These are phyloP conservation scores for Cladophialophora exuberans DNA, from an alignment of 2,329 filamentous ascomycete species.

Conservation along the genomic window DNA sequence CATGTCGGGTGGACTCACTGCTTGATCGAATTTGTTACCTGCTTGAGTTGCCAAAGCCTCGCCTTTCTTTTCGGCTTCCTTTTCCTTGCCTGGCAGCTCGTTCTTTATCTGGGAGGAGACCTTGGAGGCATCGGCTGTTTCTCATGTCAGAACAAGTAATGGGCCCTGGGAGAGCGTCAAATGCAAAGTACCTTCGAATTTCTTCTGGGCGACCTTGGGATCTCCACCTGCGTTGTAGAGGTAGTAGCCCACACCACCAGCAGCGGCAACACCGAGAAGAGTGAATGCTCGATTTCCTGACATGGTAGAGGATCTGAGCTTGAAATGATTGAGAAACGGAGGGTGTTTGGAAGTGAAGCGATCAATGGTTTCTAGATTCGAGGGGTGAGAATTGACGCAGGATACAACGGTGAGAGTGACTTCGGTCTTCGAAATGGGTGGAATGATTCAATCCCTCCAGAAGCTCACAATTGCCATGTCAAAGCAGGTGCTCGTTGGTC, in stretches of 20 bases:
- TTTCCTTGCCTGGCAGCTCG: slow-evolving; percentile 65
- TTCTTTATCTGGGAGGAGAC: slow-evolving; percentile 68
- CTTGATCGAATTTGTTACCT: slow-evolving; percentile 68
- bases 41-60: slow-evolving; percentile 64
- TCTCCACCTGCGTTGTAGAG: slow-evolving; percentile 84
- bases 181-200: slow-evolving; percentile 76
- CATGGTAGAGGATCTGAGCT: slow-evolving; percentile 27
- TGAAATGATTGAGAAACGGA: slow-evolving; percentile 31
- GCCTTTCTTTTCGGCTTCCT: slow-evolving; percentile 66
- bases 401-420: neutral
- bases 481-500: slow-evolving; percentile 1
- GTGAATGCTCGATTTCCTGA: slow-evolving; percentile 38
- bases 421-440: slow-evolving; percentile 6
- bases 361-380: slow-evolving; percentile 24
- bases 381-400: neutral
- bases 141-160: neutral
- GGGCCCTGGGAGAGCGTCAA: neutral
- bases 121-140: slow-evolving; percentile 73
- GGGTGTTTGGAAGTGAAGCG: slow-evolving; percentile 27
- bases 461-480: neutral
- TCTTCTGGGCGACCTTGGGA: slow-evolving; percentile 80
- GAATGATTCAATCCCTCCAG: slow-evolving; percentile 13
- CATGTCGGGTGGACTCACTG: slow-evolving; percentile 56
- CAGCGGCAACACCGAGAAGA: slow-evolving; percentile 64
- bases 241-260: slow-evolving; percentile 80